Percentiles rank a stretch among this genome's conserved stretches.
Conservation (phyloP, 768 basidiomycete species). For the Lactifluus piperatus region DNA sequence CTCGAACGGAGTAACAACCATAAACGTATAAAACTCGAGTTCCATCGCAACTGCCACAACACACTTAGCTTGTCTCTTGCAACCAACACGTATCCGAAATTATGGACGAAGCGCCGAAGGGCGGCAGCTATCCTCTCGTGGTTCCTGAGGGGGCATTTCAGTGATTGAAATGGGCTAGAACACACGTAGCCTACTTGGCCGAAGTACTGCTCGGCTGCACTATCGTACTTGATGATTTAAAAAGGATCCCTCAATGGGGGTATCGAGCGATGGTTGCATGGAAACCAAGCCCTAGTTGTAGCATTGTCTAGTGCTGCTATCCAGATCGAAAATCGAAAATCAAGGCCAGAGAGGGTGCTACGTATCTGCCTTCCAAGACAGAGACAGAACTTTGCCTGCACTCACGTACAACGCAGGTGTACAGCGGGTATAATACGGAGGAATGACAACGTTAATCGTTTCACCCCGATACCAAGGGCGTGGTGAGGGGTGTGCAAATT, state of each 20-base stretch:
- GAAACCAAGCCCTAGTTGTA: too few relatives aligned
- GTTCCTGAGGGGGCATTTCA: not conserved
- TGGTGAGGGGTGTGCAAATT: too few relatives aligned
- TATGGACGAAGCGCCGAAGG: not conserved
- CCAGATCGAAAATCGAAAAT: too few relatives aligned
- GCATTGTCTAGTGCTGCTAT: too few relatives aligned
- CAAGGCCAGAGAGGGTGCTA: too few relatives aligned
- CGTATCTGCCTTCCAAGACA: too few relatives aligned
- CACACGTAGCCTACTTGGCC: too few relatives aligned
- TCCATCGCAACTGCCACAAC: not conserved
- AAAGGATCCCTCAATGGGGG: not conserved
- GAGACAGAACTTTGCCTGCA: too few relatives aligned
- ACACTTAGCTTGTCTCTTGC: not conserved
- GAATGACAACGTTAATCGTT: too few relatives aligned
- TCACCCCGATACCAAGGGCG: too few relatives aligned
- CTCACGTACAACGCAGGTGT: not conserved
- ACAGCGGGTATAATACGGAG: too few relatives aligned
- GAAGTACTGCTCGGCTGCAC: not conserved
- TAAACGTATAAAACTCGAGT: not conserved
- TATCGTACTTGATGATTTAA: not conserved
- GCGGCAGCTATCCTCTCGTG: not conserved
- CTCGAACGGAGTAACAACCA: not conserved
- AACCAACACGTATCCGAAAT: not conserved
- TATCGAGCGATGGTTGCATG: too few relatives aligned
- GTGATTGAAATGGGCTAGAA: not conserved